Percentiles rank a stretch among this genome's conserved stretches.
phyloP scores from a whole-genome alignment of 345 rosid genomes.

The Moricandia arvensis region DNA sequence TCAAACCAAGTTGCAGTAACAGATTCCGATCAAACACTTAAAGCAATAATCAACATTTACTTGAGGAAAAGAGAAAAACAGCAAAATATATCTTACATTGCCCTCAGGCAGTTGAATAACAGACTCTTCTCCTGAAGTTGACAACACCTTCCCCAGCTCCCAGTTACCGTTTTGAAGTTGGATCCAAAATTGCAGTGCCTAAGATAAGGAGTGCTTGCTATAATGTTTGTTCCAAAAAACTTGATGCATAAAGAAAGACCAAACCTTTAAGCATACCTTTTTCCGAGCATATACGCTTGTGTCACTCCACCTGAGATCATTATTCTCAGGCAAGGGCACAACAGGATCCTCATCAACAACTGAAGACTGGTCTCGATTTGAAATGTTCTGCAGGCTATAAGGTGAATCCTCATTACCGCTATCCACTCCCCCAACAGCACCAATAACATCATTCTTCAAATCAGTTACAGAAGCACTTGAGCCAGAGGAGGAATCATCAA shows the following conservation, averaged over 20 bases:
- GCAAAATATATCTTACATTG: constrained; percentile 53
- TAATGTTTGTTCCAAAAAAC: neutral
- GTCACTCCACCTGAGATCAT: constrained; percentile 72
- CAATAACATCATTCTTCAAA: neutral
- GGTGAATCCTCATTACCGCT: constrained; percentile 71
- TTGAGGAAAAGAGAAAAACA: neutral
- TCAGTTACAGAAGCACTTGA: neutral
- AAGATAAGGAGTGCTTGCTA: constrained; percentile 11
- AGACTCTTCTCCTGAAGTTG: constrained; percentile 67
- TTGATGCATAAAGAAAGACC: neutral
- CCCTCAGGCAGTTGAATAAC: constrained; percentile 60
- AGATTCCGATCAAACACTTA: neutral
- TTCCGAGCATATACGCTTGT: constrained; percentile 60
- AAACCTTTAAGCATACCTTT: constrained; percentile 53
- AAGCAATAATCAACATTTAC: constrained; percentile 10
- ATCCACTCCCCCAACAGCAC: constrained; percentile 17
- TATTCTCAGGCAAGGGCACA: constrained; percentile 46
- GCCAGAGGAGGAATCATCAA: neutral
- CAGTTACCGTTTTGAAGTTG: constrained; percentile 49
- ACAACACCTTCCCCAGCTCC: constrained; percentile 59
- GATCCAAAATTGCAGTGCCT: constrained; percentile 81
- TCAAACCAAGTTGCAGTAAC: neutral
- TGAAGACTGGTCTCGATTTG: constrained; percentile 54
- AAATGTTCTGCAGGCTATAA: constrained; percentile 42
- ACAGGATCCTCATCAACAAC: constrained; percentile 47